Evolutionary conservation across 2,329 filamentous ascomycete genomes (phyloP).

Genomic region (Niveomyces coronatus): DNA sequence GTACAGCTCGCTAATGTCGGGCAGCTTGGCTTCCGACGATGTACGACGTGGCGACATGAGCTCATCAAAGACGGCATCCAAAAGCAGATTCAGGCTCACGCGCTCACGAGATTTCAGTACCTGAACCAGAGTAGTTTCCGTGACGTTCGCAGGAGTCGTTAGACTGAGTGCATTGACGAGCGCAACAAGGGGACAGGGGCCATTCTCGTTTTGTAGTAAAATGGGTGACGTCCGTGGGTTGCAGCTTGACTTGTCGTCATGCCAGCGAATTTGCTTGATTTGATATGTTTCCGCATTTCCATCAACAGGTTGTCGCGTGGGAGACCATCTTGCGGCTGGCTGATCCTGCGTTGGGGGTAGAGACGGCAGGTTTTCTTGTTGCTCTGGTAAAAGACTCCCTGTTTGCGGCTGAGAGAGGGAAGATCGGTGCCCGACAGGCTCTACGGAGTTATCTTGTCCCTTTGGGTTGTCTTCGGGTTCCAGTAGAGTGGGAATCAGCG

Average conservation of each 20-base stretch:
- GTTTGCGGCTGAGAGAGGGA: neutral
- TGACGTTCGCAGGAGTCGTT: slow-evolving; percentile 56
- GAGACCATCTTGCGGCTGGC: slow-evolving; percentile 22
- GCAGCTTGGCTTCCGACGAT: slow-evolving; percentile 53
- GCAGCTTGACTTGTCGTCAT: slow-evolving; percentile 50
- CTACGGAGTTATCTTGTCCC: neutral
- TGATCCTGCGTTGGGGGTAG: slow-evolving; percentile 27
- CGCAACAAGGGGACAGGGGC: slow-evolving; percentile 85
- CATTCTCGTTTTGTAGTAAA: slow-evolving; percentile 85
- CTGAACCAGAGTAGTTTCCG: slow-evolving; percentile 63
- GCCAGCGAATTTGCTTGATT: slow-evolving; percentile 85
- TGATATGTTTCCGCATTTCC: slow-evolving; percentile 69
- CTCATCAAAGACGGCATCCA: slow-evolving; percentile 89
- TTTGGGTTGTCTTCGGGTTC: slow-evolving; percentile 1
- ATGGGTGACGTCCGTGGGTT: slow-evolving; percentile 72
- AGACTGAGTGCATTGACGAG: slow-evolving; percentile 86
- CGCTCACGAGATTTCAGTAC: slow-evolving; percentile 73
- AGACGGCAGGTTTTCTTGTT: slow-evolving; percentile 20
- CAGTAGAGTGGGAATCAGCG: neutral
- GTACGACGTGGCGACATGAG: slow-evolving; percentile 69
- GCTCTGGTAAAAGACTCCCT: neutral
- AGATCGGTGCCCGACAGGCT: slow-evolving; percentile 3
- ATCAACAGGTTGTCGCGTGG: slow-evolving; percentile 32
- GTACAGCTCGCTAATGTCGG: slow-evolving; percentile 82
- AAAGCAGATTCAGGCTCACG: slow-evolving; percentile 72